Evolutionary conservation across 140 eudicot species (phyloP).

Genomic region (Anethum foeniculum): DNA sequence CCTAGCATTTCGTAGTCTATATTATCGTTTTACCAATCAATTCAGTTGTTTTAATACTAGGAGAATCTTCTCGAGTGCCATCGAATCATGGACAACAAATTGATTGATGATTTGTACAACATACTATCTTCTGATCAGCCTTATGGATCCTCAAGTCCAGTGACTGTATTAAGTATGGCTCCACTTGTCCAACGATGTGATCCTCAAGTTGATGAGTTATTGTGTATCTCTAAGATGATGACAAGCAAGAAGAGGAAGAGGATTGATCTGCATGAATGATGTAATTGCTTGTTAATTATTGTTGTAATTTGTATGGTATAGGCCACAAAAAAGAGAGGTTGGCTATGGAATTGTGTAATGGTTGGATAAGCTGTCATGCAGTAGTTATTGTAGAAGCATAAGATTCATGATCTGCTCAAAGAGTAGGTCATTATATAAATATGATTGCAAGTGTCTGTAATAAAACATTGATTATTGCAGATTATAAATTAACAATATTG

Average conservation of each 20-base stretch:
- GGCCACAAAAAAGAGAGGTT: not conserved
- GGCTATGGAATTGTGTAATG: not conserved
- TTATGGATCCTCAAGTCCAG: constrained; percentile 54
- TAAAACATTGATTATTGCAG: not conserved
- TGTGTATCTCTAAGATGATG: not conserved
- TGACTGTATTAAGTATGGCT: constrained; percentile 41
- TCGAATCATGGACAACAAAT: constrained; percentile 15
- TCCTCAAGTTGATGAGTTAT: constrained; percentile 18
- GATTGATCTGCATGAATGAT: constrained; percentile 6
- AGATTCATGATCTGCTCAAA: constrained; percentile 11
- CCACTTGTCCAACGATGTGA: constrained; percentile 21
- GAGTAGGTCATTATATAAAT: not conserved
- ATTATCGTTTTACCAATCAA: not conserved
- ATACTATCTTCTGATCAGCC: not conserved
- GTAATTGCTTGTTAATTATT: not conserved
- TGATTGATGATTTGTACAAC: constrained; percentile 9
- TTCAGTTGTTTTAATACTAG: constrained; percentile 13
- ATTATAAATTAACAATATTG: not conserved
- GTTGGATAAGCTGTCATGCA: not conserved
- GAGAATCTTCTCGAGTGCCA: constrained; percentile 36
- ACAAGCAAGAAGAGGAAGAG: constrained; percentile 2
- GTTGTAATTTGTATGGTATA: not conserved
- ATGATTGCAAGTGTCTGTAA: not conserved
- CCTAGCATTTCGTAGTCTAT: too few species aligned
- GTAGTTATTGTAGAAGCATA: constrained; percentile 15